Evolutionary conservation across 768 basidiomycete genomes (phyloP), one percentile per base, ranked within the genome.

Genomic region (Ephemerocybe angulata): DNA sequence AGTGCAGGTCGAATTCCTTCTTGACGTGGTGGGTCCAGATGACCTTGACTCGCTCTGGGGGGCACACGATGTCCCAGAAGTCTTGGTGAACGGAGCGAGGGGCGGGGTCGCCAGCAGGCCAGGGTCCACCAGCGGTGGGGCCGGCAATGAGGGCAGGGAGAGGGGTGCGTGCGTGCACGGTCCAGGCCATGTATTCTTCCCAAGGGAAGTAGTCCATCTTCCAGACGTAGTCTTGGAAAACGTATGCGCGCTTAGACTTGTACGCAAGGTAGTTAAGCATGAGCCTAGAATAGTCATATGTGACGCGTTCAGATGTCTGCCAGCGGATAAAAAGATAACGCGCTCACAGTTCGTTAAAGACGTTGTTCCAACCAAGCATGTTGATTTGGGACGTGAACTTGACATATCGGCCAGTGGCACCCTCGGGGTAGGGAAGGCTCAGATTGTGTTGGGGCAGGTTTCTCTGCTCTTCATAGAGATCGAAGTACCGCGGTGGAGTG

Each of bases 181-280:
- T 59, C 29, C 59, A 59, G n/a, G 64, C 64, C 40, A 70, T 64
- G 8, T 56, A 52, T 46, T 64, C 52, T 1, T 66, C 72, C 74
- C 77, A 79, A 1, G 75, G 71, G 57, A 76, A 81, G 56, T 77
- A 72, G 4, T 70, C 66, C 5, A 62, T 62, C 27, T 72, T 70
- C 76, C 77, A 79, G 17, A 69, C 44, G 55, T 76, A 79, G 41
- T 75, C 74, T 48, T 71, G 66, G 63, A 79, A 81, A 0, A 81
- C 81, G 46, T 81, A 82, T 4, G 76, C 69, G 11, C 82, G 73
- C 17, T 75, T 72, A 0, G 80, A 76, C 40, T 68, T 68, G 60
- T 78, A 77, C 0, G 81, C 79, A 13, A 83, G 70, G 56, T 76
- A 71, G 0, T 75, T 69, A 56, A 78, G 77, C 76, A 83, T 76